Percentiles rank a stretch among this genome's conserved stretches.
phyloP scores from a whole-genome alignment of 1,139 yeast species.

The Debaryomycetaceae sp. region DNA sequence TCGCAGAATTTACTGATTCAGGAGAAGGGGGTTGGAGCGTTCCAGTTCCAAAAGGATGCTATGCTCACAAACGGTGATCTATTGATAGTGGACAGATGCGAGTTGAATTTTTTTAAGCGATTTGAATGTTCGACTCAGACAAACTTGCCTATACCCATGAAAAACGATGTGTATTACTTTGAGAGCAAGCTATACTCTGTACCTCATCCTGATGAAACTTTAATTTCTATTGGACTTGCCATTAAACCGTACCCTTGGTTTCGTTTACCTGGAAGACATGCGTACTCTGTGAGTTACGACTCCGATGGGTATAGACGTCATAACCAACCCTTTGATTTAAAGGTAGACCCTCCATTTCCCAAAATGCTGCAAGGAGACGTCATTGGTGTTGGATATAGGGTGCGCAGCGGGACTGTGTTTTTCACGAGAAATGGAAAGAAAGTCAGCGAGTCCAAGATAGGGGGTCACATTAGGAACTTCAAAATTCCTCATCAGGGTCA shows the following conservation, averaged over 20 bases:
- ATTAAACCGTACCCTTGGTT: conserved; percentile 58
- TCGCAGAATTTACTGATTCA: conserved; percentile 64
- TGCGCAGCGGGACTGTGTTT: conserved; percentile 58
- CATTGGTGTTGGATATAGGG: conserved; percentile 63
- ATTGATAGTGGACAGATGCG: conserved; percentile 67
- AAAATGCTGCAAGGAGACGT: conserved; percentile 56
- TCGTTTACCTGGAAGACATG: conserved; percentile 55
- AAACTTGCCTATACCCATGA: conserved; percentile 81
- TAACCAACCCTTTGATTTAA: conserved; percentile 48
- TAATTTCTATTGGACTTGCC: conserved; percentile 45
- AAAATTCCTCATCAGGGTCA: conserved; percentile 38
- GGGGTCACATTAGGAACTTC: conserved; percentile 61
- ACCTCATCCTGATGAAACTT: conserved; percentile 53
- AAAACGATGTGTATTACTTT: conserved; percentile 86
- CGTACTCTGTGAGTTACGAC: conserved; percentile 49
- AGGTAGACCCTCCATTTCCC: conserved; percentile 43
- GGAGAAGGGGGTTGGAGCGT: conserved; percentile 90
- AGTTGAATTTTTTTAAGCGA: conserved; percentile 67
- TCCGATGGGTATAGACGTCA: conserved; percentile 51
- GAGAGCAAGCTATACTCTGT: conserved; percentile 65
- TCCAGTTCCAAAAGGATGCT: conserved; percentile 81
- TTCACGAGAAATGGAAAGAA: conserved; percentile 71
- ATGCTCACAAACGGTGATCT: conserved; percentile 59
- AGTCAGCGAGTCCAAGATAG: conserved; percentile 60
- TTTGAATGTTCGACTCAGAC: conserved; percentile 79